A percentile compares a stretch with the other conserved stretches of the same genome.
phyloP scores from a whole-genome alignment of 345 rosid genomes.

The Clausena lansium region DNA sequence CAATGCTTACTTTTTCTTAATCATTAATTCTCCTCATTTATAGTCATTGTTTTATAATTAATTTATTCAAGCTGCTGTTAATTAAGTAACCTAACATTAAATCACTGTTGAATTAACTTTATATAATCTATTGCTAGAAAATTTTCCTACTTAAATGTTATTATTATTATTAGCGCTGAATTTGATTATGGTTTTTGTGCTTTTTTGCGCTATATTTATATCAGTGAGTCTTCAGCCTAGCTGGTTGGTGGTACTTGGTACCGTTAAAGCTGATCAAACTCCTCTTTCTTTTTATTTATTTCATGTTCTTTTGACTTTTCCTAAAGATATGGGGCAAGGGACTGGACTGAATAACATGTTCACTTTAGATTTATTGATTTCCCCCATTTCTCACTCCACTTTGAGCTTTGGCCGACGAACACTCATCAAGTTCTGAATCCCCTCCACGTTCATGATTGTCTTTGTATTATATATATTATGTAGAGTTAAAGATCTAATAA shows the following conservation, averaged over 20 bases:
- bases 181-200: background rate
- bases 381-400: background rate
- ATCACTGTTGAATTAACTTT: too few species aligned
- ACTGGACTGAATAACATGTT: slow-evolving; percentile 19
- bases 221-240: background rate
- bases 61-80: too few species aligned
- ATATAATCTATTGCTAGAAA: too few species aligned
- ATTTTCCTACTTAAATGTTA: too few species aligned
- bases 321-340: background rate
- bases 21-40: too few species aligned
- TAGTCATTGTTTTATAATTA: too few species aligned
- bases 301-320: background rate
- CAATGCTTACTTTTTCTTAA: background rate
- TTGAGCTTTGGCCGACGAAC: slow-evolving; percentile 12
- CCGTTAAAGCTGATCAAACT: background rate
- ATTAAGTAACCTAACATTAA: too few species aligned
- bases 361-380: background rate
- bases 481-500: too few species aligned
- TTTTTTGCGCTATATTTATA: background rate
- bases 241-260: background rate
- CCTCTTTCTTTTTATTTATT: background rate
- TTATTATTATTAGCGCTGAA: background rate
- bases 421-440: background rate
- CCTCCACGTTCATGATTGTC: background rate
- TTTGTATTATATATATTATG: too few species aligned